Percentiles rank a stretch among this genome's conserved stretches.
These are phyloP conservation scores for Scheffersomyces lignosus DNA, from an alignment of 805 yeast species.

Conservation along the genomic window DNA sequence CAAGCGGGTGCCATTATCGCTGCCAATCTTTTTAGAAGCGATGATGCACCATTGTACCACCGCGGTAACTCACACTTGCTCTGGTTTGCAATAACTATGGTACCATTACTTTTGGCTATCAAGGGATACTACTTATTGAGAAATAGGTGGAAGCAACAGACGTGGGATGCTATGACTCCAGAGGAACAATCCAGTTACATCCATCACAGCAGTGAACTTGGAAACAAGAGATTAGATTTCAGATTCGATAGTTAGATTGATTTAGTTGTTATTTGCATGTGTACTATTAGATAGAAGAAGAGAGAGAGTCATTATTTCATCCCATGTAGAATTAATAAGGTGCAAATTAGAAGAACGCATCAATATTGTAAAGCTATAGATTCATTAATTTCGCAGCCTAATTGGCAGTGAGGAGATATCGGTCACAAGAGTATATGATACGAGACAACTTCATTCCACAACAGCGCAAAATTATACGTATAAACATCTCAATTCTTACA, in stretches of 20 bases:
- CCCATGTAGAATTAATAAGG: too few relatives aligned
- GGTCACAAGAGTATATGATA: too few relatives aligned
- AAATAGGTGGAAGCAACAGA: slow-evolving; percentile 14
- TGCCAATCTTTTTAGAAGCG: slow-evolving; percentile 24
- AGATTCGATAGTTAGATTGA: slow-evolving; percentile 15
- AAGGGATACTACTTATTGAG: slow-evolving; percentile 24
- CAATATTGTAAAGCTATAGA: too few relatives aligned
- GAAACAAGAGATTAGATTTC: slow-evolving; percentile 26
- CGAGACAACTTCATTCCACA: too few relatives aligned
- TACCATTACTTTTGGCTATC: slow-evolving; percentile 19
- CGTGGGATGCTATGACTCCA: slow-evolving; percentile 18
- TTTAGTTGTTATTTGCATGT: too few relatives aligned
- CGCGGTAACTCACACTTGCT: slow-evolving; percentile 27
- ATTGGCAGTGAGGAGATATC: too few relatives aligned
- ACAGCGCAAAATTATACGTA: too few relatives aligned
- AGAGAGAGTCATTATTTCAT: too few relatives aligned
- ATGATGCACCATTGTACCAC: slow-evolving; percentile 28
- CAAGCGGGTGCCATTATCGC: slow-evolving; percentile 26
- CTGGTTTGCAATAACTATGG: slow-evolving; percentile 15
- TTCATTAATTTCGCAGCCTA: too few relatives aligned
- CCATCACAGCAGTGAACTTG: slow-evolving; percentile 16
- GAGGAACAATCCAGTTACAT: slow-evolving; percentile 20
- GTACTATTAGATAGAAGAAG: too few relatives aligned
- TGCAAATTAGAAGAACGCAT: too few relatives aligned
- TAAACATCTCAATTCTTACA: too few relatives aligned